phyloP scores from a whole-genome alignment of 2,329 filamentous ascomycete species.

The Fusarium sp. region DNA sequence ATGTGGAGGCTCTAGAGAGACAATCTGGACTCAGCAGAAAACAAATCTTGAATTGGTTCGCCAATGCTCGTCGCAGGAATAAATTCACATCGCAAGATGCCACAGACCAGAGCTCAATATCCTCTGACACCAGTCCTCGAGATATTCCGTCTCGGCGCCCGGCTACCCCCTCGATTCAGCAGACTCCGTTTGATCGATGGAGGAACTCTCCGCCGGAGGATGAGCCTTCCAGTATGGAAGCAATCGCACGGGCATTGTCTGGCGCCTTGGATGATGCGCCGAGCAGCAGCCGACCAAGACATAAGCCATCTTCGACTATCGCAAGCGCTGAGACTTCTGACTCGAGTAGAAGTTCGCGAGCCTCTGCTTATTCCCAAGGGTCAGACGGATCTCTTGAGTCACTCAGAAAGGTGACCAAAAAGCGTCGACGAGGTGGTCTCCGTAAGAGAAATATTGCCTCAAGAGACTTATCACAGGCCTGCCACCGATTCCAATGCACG shows the following conservation, averaged over 20 bases:
- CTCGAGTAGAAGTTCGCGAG: conserved; percentile 7
- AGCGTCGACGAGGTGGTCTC: conserved; percentile 1
- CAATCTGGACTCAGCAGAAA: conserved; percentile 81
- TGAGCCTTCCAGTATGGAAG: conserved; percentile 49
- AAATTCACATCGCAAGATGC: conserved; percentile 59
- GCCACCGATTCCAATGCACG: conserved; percentile 55
- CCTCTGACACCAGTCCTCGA: neutral
- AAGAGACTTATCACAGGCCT: neutral
- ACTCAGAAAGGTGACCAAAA: neutral
- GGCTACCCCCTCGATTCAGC: conserved; percentile 63
- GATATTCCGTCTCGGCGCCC: neutral
- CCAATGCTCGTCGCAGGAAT: conserved; percentile 83
- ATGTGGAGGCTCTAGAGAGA: conserved; percentile 79
- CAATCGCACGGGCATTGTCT: conserved; percentile 48
- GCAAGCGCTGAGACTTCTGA: conserved; percentile 11
- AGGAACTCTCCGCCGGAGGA: conserved; percentile 51
- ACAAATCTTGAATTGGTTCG: conserved; percentile 90
- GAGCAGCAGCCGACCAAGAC: fast-evolving
- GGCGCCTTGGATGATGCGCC: conserved; percentile 19
- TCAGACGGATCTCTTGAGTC: neutral
- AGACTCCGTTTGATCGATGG: conserved; percentile 53
- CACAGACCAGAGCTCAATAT: neutral
- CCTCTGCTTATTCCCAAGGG: neutral
- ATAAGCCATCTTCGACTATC: conserved; percentile 18
- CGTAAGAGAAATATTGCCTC: neutral